phyloP scores from a whole-genome alignment of 2,329 filamentous ascomycete genomes.

The Trichoderma sp. region DNA sequence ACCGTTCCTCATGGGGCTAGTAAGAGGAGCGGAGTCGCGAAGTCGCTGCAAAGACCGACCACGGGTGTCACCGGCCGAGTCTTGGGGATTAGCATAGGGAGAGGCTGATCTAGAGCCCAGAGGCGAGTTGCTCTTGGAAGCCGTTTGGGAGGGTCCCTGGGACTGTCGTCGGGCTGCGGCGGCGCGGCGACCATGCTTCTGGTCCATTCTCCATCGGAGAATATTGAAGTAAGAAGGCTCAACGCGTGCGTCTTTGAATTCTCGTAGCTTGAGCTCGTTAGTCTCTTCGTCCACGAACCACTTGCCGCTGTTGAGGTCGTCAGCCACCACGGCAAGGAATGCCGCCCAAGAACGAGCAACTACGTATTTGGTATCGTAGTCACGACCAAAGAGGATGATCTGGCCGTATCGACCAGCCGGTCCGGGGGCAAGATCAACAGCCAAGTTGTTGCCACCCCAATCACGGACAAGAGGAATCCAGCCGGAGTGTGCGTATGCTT shows the following conservation, averaged over 20 bases:
- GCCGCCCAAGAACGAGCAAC: conserved; percentile 87
- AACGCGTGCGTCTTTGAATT: conserved; percentile 85
- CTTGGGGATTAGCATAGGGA: conserved; percentile 65
- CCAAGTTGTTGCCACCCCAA: conserved; percentile 98
- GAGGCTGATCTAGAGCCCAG: conserved; percentile 51
- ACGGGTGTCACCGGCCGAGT: conserved; percentile 58
- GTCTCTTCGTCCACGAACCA: conserved; percentile 91
- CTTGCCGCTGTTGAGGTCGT: conserved; percentile 86
- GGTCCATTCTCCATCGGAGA: conserved; percentile 89
- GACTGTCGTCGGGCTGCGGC: conserved; percentile 54
- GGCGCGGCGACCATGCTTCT: conserved; percentile 77
- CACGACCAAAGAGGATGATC: conserved; percentile 91
- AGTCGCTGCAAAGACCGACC: conserved; percentile 71
- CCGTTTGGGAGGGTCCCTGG: conserved; percentile 47
- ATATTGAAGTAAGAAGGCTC: conserved; percentile 95
- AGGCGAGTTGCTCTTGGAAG: conserved; percentile 44
- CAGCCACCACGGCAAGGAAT: conserved; percentile 82
- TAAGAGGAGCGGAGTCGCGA: conserved; percentile 60
- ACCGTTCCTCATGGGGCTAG: conserved; percentile 63
- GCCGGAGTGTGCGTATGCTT: conserved; percentile 85
- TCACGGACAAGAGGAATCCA: conserved; percentile 97
- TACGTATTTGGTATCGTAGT: conserved; percentile 98
- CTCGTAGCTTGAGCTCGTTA: conserved; percentile 84
- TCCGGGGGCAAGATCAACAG: conserved; percentile 87
- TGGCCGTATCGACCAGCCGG: conserved; percentile 92